These are phyloP conservation scores for Bruguiera sexangula DNA, from an alignment of 345 rosid genomes.

Conservation along the genomic window DNA sequence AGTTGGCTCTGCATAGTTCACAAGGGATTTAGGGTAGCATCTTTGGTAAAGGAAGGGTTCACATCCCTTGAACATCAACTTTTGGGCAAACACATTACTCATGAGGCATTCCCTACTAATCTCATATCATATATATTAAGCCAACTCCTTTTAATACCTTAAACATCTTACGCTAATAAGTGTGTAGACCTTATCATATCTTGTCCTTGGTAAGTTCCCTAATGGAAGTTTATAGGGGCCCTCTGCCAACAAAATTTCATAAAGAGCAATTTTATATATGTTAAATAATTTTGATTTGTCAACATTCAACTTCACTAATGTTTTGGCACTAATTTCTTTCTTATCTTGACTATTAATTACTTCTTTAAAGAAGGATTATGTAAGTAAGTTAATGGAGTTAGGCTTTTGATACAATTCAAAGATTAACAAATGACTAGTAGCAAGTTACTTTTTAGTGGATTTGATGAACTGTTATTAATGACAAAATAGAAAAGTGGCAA, in stretches of 20 bases:
- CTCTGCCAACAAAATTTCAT: conserved; percentile 36
- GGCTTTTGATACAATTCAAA: conserved; percentile 34
- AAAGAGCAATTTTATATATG: background rate
- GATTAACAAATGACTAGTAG: conserved; percentile 24
- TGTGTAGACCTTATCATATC: conserved; percentile 35
- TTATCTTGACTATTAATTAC: conserved; percentile 10
- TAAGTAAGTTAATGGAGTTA: conserved; percentile 37
- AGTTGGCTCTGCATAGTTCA: conserved; percentile 33
- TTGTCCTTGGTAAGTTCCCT: conserved; percentile 33
- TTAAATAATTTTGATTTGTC: background rate
- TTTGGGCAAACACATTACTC: conserved; percentile 49
- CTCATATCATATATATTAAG: conserved; percentile 39
- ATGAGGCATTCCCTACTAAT: conserved; percentile 44
- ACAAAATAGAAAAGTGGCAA: too few relatives aligned
- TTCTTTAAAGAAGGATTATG: conserved; percentile 29
- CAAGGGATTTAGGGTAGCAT: conserved; percentile 40
- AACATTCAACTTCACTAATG: background rate
- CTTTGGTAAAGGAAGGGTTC: conserved; percentile 51
- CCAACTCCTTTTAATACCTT: conserved; percentile 41
- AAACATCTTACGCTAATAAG: conserved; percentile 42
- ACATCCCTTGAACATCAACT: conserved; percentile 45
- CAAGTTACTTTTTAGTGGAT: conserved; percentile 33
- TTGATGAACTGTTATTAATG: conserved; percentile 11
- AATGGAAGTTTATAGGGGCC: conserved; percentile 43
- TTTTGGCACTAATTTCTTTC: too few relatives aligned